These are phyloP conservation scores for Globisporangium nagaii DNA, from an alignment of 352 stramenopile genomes.

Conservation along the genomic window DNA sequence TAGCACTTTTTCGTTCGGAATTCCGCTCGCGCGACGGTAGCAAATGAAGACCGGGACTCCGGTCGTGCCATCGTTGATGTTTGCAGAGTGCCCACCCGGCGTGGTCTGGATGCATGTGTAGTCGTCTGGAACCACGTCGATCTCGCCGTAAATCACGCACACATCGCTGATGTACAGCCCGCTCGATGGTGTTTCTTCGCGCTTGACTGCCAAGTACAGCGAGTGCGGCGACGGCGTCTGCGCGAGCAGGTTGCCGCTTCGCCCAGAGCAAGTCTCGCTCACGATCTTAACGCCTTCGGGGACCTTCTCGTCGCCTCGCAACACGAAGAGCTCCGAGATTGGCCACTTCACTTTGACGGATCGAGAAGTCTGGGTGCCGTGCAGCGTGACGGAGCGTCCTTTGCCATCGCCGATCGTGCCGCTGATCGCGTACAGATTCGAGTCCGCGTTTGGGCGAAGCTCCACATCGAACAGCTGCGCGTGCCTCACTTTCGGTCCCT, in stretches of 20 bases:
- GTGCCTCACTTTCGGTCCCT: constrained; percentile 54
- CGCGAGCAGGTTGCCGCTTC: constrained; percentile 62
- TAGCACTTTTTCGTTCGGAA: constrained; percentile 36
- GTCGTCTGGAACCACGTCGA: constrained; percentile 73
- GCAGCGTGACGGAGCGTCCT: constrained; percentile 44
- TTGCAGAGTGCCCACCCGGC: constrained; percentile 61
- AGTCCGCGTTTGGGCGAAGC: constrained; percentile 30
- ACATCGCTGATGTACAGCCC: constrained; percentile 62
- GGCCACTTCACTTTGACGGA: constrained; percentile 69
- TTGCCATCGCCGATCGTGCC: constrained; percentile 70
- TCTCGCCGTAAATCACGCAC: constrained; percentile 83
- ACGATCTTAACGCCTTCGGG: constrained; percentile 66
- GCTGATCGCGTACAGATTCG: constrained; percentile 36
- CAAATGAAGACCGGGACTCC: constrained; percentile 84
- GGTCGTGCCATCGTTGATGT: constrained; percentile 75
- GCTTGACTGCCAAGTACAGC: constrained; percentile 69
- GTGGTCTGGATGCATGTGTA: constrained; percentile 74
- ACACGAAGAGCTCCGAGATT: constrained; percentile 64
- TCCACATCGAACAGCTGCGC: constrained; percentile 77
- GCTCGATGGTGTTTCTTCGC: constrained; percentile 37
- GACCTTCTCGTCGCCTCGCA: constrained; percentile 70
- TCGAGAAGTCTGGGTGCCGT: constrained; percentile 53
- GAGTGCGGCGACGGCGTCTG: constrained; percentile 69
- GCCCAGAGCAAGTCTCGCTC: constrained; percentile 63
- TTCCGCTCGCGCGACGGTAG: constrained; percentile 32